Evolutionary conservation across 2,329 filamentous ascomycete genomes (phyloP).

Genomic region (Diaporthe ilicicola): DNA sequence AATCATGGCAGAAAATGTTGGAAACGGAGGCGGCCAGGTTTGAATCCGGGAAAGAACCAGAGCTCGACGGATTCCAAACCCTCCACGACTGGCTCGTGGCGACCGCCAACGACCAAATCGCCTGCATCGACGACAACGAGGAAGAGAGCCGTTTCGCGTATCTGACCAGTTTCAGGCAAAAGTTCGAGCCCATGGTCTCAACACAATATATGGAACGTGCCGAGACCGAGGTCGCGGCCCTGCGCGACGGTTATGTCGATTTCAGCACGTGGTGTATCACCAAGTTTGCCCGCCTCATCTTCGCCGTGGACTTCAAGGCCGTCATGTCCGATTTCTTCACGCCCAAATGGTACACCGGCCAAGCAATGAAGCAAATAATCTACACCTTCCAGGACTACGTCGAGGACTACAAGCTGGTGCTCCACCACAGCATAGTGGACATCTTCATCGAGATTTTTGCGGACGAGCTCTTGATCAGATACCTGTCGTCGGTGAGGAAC

Average conservation of each 20-base stretch:
- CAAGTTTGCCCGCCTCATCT: conserved; percentile 86
- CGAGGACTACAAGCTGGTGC: conserved; percentile 81
- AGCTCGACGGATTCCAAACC: conserved; percentile 75
- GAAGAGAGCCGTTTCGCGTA: conserved; percentile 80
- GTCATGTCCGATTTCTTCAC: conserved; percentile 94
- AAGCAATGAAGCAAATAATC: conserved; percentile 91
- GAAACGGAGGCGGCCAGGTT: conserved; percentile 85
- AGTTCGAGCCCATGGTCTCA: conserved; percentile 83
- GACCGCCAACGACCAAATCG: conserved; percentile 97
- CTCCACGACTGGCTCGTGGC: conserved; percentile 96
- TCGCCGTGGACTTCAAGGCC: conserved; percentile 85
- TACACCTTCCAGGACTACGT: conserved; percentile 97
- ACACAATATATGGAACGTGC: conserved; percentile 81
- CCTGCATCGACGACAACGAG: conserved; percentile 93
- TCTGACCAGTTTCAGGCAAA: conserved; percentile 83
- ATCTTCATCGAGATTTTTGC: conserved; percentile 94
- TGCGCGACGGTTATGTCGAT: conserved; percentile 94
- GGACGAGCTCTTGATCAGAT: conserved; percentile 87
- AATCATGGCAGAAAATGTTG: conserved; percentile 86
- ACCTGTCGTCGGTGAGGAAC: conserved; percentile 87
- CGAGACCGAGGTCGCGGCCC: conserved; percentile 73
- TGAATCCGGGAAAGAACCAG: conserved; percentile 62
- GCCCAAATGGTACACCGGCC: conserved; percentile 83
- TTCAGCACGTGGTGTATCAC: conserved; percentile 92
- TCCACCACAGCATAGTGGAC: conserved; percentile 88